phyloP scores from a whole-genome alignment of 768 basidiomycete genomes.

The Clavaria fumosa region DNA sequence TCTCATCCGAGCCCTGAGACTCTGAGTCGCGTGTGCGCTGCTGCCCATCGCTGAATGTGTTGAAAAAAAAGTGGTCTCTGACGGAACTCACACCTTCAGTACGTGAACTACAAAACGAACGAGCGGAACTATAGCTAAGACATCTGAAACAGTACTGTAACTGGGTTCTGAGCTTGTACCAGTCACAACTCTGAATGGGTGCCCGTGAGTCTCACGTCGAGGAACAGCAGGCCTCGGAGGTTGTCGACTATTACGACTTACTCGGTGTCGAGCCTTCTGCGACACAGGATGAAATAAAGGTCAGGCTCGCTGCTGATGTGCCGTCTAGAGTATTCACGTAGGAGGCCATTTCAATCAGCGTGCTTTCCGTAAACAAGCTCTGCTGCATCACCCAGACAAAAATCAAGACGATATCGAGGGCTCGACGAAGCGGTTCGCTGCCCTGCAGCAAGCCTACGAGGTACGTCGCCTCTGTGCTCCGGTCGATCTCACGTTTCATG shows the following conservation, averaged over 20 bases:
- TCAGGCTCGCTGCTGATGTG: too few species aligned
- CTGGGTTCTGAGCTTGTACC: too few species aligned
- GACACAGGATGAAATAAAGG: conserved; percentile 82
- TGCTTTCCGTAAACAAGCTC: conserved; percentile 72
- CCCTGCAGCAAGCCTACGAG: conserved; percentile 92
- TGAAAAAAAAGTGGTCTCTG: too few species aligned
- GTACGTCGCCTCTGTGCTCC: conserved; percentile 25
- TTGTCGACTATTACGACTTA: conserved; percentile 81
- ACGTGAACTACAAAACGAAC: too few species aligned
- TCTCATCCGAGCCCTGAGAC: too few species aligned
- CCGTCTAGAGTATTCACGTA: background rate
- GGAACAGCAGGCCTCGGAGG: too few species aligned
- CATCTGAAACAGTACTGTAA: too few species aligned
- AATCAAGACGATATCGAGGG: conserved; percentile 71
- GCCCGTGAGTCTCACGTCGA: too few species aligned
- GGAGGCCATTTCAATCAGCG: conserved; percentile 27
- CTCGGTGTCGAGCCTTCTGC: conserved; percentile 73
- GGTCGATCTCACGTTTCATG: conserved; percentile 2
- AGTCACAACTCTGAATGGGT: too few species aligned
- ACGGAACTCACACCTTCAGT: conserved; percentile 14
- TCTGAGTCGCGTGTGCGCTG: too few species aligned
- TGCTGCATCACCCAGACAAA: conserved; percentile 81
- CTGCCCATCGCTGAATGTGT: too few species aligned
- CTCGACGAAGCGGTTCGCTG: conserved; percentile 75
- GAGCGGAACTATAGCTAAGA: too few species aligned